Percentiles rank a stretch among this genome's conserved stretches.
phyloP scores from a whole-genome alignment of 169 alveolate species.

The Plasmodium billcollinsi region DNA sequence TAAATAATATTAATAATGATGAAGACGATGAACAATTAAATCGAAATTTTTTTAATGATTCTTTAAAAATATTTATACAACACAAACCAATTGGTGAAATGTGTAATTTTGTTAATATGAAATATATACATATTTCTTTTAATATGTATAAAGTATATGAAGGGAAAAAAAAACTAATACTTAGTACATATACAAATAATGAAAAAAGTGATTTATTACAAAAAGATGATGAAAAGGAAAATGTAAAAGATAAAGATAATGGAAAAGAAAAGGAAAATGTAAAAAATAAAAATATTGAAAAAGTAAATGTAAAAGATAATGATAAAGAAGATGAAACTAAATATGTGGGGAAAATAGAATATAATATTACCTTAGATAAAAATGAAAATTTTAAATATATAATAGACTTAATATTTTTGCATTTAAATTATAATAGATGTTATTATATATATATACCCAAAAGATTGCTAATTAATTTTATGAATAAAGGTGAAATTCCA shows the following conservation, averaged over 20 bases:
- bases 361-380: constrained; percentile 54
- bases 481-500: not conserved
- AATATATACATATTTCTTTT: constrained; percentile 39
- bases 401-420: constrained; percentile 62
- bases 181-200: constrained; percentile 48
- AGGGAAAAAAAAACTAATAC: constrained; percentile 32
- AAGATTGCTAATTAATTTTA: constrained; percentile 10
- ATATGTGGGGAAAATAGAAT: constrained; percentile 9
- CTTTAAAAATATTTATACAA: constrained; percentile 56
- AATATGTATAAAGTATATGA: constrained; percentile 48
- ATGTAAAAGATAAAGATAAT: not conserved
- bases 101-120: constrained; percentile 42
- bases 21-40: constrained; percentile 18
- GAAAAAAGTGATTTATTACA: not conserved
- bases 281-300: not conserved
- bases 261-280: not conserved
- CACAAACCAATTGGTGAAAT: constrained; percentile 58
- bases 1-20: constrained; percentile 1
- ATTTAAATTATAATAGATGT: constrained; percentile 62
- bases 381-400: constrained; percentile 54
- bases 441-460: constrained; percentile 58
- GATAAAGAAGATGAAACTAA: not conserved
- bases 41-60: not conserved
- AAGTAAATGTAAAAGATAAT: too few species aligned
- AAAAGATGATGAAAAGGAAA: not conserved